These are phyloP conservation scores for Aspergillus neoniger DNA, from an alignment of 2,329 filamentous ascomycete genomes.

Conservation along the genomic window DNA sequence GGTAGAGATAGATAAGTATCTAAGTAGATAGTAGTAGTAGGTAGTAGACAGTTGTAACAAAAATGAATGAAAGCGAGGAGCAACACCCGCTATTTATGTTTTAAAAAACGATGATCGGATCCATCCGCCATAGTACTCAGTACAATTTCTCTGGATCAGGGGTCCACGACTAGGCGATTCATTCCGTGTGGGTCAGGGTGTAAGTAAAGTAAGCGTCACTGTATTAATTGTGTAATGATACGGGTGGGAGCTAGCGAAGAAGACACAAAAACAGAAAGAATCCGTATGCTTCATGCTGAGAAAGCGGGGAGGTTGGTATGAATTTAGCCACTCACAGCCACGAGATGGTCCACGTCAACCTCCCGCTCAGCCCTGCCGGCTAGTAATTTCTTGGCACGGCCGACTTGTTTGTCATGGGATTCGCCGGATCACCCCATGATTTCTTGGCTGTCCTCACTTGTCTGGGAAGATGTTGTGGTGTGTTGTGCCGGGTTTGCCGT, in stretches of 20 bases:
- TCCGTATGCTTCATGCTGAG: too few species aligned
- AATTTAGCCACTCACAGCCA: slow-evolving; percentile 8
- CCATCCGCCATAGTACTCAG: too few species aligned
- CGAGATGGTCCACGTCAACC: slow-evolving; percentile 8
- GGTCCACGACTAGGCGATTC: background rate
- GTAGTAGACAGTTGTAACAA: too few species aligned
- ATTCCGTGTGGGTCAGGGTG: too few species aligned
- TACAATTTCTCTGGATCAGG: slow-evolving; percentile 3
- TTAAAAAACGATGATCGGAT: too few species aligned
- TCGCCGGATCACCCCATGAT: background rate
- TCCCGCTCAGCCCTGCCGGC: slow-evolving; percentile 9
- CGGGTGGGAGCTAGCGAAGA: too few species aligned
- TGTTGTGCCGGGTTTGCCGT: background rate
- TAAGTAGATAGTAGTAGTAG: background rate
- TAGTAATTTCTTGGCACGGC: background rate
- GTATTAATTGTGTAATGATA: too few species aligned
- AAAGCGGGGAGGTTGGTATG: background rate
- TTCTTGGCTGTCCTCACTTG: too few species aligned
- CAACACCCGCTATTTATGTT: slow-evolving; percentile 2
- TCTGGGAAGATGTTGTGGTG: too few species aligned
- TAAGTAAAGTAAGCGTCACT: too few species aligned
- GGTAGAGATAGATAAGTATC: background rate
- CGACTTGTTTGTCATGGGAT: background rate
- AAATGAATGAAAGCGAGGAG: background rate
- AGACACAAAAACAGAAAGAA: too few species aligned